These are phyloP conservation scores for Barnettozyma populi DNA, from an alignment of 805 yeast genomes.

Conservation along the genomic window DNA sequence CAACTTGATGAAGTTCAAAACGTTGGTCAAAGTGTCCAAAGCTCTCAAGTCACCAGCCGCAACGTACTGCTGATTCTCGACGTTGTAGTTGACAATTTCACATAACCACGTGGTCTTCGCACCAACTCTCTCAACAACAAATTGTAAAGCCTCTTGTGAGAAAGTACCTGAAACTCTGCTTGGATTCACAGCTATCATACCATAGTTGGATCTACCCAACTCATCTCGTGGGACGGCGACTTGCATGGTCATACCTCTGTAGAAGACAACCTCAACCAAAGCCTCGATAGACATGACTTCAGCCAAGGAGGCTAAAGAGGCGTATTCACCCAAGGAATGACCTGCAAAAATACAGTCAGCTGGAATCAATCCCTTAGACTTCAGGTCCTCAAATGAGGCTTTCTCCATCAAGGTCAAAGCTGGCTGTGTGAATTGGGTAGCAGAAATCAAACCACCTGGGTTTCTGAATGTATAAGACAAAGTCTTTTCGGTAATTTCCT, in stretches of 20 bases:
- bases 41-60: constrained; percentile 98
- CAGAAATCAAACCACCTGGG: constrained; percentile 91
- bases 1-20: constrained; percentile 84
- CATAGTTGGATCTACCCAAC: constrained; percentile 93
- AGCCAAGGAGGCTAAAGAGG: constrained; percentile 94
- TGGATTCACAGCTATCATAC: constrained; percentile 99
- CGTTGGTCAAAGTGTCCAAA: constrained; percentile 87
- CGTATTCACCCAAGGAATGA: constrained; percentile 98
- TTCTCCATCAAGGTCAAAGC: constrained; percentile 99
- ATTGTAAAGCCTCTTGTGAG: constrained; percentile 88
- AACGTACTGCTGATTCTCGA: constrained; percentile 96
- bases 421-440: constrained; percentile 99
- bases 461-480: constrained; percentile 84
- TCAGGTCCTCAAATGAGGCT: constrained; percentile 97
- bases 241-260: constrained; percentile 99
- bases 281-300: constrained; percentile 99
- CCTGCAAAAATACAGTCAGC: constrained; percentile 95
- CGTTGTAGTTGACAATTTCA: constrained; percentile 97
- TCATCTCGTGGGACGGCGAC: constrained; percentile 99
- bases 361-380: constrained; percentile 91
- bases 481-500: constrained; percentile 76
- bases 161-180: constrained; percentile 85
- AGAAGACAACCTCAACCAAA: constrained; percentile 94
- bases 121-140: constrained; percentile 86
- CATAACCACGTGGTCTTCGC: constrained; percentile 85